phyloP scores from a whole-genome alignment of 2,329 filamentous ascomycete genomes.

The Sclerotinia spermophila region DNA sequence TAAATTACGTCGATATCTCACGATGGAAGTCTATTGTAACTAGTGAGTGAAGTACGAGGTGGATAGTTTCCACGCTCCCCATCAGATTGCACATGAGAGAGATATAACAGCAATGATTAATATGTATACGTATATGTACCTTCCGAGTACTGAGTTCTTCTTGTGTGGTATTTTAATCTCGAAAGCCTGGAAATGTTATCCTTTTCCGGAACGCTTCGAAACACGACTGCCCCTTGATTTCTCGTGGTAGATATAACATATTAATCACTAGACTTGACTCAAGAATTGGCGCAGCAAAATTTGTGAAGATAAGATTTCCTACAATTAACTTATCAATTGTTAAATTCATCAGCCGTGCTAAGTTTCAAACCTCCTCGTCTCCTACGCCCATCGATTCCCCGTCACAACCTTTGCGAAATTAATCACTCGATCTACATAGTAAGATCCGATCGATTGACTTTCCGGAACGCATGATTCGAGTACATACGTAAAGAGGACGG shows the following conservation, averaged over 20 bases:
- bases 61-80: background rate
- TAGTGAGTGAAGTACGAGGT: background rate
- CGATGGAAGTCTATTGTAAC: background rate
- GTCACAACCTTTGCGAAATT: background rate
- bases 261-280: background rate
- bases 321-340: background rate
- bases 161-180: background rate
- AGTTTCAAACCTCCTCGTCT: background rate
- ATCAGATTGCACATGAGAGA: background rate
- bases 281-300: background rate
- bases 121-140: background rate
- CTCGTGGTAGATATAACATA: background rate
- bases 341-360: background rate
- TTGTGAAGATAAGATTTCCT: background rate
- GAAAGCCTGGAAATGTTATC: background rate
- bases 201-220: background rate
- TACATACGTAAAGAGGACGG: background rate
- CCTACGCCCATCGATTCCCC: background rate
- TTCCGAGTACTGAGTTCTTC: background rate
- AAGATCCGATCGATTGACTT: background rate
- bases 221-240: background rate
- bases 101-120: background rate
- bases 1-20: background rate
- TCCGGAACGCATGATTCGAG: background rate
- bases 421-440: background rate